Evolutionary conservation across 805 yeast species (phyloP).

Genomic region (Candida jianshihensis): DNA sequence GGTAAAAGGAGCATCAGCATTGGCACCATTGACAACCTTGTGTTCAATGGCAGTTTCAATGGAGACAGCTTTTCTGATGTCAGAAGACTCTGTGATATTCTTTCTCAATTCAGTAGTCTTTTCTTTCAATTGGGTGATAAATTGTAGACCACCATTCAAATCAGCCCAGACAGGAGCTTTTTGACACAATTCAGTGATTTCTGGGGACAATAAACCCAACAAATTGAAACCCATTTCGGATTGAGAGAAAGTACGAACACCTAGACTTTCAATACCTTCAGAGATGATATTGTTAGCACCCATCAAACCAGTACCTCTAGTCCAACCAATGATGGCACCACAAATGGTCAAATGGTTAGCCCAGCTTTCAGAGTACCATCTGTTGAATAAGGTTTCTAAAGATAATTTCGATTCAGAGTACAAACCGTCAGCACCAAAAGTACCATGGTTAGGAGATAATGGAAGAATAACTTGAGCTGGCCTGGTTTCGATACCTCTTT

Average conservation of each 20-base stretch:
- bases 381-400: slow-evolving; percentile 92
- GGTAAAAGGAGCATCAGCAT: slow-evolving; percentile 79
- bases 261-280: slow-evolving; percentile 91
- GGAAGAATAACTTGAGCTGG: slow-evolving; percentile 98
- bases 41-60: slow-evolving; percentile 85
- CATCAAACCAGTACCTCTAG: slow-evolving; percentile 99
- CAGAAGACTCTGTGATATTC: slow-evolving; percentile 72
- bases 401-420: slow-evolving; percentile 97
- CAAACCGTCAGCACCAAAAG: slow-evolving; percentile 96
- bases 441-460: slow-evolving; percentile 97
- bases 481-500: slow-evolving; percentile 78
- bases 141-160: slow-evolving; percentile 97
- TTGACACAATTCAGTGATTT: slow-evolving; percentile 81
- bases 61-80: slow-evolving; percentile 91
- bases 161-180: slow-evolving; percentile 95
- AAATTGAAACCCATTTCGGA: slow-evolving; percentile 99
- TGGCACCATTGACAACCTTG: slow-evolving; percentile 76
- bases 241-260: slow-evolving; percentile 97
- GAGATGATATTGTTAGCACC: slow-evolving; percentile 95
- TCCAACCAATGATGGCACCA: slow-evolving; percentile 99
- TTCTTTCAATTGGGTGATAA: slow-evolving; percentile 84
- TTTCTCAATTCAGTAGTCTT: slow-evolving; percentile 74
- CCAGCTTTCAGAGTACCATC: slow-evolving; percentile 99
- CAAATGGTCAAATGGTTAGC: slow-evolving; percentile 86
- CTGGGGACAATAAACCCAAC: slow-evolving; percentile 87